Percentiles rank a stretch among this genome's conserved stretches.
These are phyloP conservation scores for Solanum chmielewskii DNA, from an alignment of 257 asterid genomes.

Conservation along the genomic window DNA sequence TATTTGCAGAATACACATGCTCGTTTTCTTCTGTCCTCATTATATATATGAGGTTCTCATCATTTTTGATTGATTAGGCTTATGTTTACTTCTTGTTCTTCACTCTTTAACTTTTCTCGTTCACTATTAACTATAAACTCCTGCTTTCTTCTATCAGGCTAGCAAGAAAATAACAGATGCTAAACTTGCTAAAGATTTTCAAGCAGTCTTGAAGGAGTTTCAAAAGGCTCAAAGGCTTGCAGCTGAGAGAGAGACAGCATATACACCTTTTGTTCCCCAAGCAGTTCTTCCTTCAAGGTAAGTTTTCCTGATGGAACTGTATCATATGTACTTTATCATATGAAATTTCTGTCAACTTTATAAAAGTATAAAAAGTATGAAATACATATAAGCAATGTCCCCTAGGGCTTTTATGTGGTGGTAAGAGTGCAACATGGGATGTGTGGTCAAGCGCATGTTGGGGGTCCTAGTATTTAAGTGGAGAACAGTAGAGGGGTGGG, in stretches of 20 bases:
- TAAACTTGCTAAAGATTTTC: slow-evolving; percentile 39
- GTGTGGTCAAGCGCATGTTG: neutral
- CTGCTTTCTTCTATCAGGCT: slow-evolving; percentile 33
- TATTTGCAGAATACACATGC: neutral
- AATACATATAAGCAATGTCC: neutral
- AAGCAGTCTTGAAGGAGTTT: slow-evolving; percentile 39
- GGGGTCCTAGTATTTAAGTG: neutral
- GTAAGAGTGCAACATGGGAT: neutral
- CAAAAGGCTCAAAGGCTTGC: slow-evolving; percentile 59
- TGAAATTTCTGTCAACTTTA: neutral
- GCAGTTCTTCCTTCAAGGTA: slow-evolving; percentile 56
- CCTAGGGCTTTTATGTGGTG: neutral
- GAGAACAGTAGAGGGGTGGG: neutral
- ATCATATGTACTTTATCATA: neutral
- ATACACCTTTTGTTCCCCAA: slow-evolving; percentile 55
- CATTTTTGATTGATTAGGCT: neutral
- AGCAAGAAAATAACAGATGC: slow-evolving; percentile 11
- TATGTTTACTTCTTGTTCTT: neutral
- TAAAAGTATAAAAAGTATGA: neutral
- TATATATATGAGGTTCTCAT: neutral
- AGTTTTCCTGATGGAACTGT: neutral
- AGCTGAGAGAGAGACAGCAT: slow-evolving; percentile 73
- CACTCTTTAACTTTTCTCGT: neutral
- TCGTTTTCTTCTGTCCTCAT: neutral
- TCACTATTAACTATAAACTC: neutral